A percentile compares a stretch with the other conserved stretches of the same genome.
phyloP scores from a whole-genome alignment of 2,329 filamentous ascomycete genomes.

The Aspergillus ochraceus region DNA sequence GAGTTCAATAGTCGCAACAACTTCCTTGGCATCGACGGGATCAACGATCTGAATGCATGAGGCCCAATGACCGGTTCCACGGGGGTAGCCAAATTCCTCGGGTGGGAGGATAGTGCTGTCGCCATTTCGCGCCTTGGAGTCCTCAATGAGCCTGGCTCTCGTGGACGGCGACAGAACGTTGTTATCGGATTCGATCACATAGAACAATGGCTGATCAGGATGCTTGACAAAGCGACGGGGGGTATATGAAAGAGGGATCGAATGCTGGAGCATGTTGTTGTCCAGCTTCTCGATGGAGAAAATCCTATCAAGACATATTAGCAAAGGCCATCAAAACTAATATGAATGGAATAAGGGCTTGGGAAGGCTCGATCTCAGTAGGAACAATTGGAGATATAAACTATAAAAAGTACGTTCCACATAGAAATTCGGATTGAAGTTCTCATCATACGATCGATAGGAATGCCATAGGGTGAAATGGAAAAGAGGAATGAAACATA shows the following conservation, averaged over 20 bases:
- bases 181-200: slow-evolving; percentile 90
- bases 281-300: slow-evolving; percentile 86
- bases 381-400: slow-evolving; percentile 84
- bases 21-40: slow-evolving; percentile 70
- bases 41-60: slow-evolving; percentile 94
- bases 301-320: slow-evolving; percentile 57
- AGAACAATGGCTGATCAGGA: slow-evolving; percentile 85
- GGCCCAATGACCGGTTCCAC: slow-evolving; percentile 83
- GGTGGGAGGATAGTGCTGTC: slow-evolving; percentile 70
- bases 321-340: not conserved
- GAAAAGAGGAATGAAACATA: slow-evolving; percentile 50
- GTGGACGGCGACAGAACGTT: slow-evolving; percentile 84
- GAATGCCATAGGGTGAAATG: slow-evolving; percentile 13
- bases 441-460: slow-evolving; percentile 48
- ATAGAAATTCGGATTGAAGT: slow-evolving; percentile 38
- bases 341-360: not conserved
- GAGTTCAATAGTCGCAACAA: slow-evolving; percentile 77
- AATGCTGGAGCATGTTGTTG: slow-evolving; percentile 82
- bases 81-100: slow-evolving; percentile 85
- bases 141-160: slow-evolving; percentile 69
- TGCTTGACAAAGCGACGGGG: slow-evolving; percentile 85
- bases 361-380: slow-evolving; percentile 64
- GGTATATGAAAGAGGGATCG: slow-evolving; percentile 83
- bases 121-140: slow-evolving; percentile 69
- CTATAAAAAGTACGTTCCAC: slow-evolving; percentile 48